Percentiles rank a stretch among this genome's conserved stretches.
Evolutionary conservation across 2,329 filamentous ascomycete species (phyloP).

Genomic region (Sporothrix sp.): DNA sequence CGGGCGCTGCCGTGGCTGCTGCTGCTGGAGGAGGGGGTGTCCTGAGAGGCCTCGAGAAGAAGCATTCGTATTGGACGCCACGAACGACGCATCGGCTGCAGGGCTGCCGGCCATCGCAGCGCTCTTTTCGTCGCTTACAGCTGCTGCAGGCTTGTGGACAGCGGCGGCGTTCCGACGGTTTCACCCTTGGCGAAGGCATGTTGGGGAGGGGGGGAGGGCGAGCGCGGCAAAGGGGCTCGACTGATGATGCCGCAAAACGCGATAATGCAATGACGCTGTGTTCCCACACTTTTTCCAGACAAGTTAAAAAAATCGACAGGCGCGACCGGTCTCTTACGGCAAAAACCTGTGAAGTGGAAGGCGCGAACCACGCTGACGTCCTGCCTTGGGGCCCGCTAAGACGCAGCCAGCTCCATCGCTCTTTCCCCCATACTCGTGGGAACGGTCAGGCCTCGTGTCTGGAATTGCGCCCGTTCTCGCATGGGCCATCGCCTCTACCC

Average conservation of each 20-base stretch:
- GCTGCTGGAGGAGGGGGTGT: neutral
- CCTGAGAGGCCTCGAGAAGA: slow-evolving; percentile 14
- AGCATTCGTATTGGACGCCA: slow-evolving; percentile 19
- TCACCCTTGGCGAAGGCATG: slow-evolving; percentile 20
- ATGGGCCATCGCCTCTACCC: slow-evolving; percentile 1
- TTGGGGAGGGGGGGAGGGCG: slow-evolving; percentile 3
- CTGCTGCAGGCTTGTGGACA: slow-evolving; percentile 22
- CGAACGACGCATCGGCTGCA: slow-evolving; percentile 22
- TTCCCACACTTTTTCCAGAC: slow-evolving; percentile 4
- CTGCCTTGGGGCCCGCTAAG: neutral
- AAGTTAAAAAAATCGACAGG: neutral
- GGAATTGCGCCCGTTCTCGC: too few species aligned
- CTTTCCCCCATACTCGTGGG: neutral
- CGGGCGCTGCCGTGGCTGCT: neutral
- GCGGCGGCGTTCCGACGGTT: slow-evolving; percentile 19
- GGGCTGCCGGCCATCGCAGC: slow-evolving; percentile 22
- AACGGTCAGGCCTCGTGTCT: too few species aligned
- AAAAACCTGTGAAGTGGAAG: neutral
- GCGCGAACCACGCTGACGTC: neutral
- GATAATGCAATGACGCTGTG: slow-evolving; percentile 1
- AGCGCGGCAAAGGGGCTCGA: neutral
- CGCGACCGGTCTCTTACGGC: neutral
- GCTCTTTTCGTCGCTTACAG: slow-evolving; percentile 25
- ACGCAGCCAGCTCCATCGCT: neutral
- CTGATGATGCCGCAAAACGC: neutral